Base-by-base conservation (phyloP, 306 rosid species). In the Trifolium subterraneum region DNA sequence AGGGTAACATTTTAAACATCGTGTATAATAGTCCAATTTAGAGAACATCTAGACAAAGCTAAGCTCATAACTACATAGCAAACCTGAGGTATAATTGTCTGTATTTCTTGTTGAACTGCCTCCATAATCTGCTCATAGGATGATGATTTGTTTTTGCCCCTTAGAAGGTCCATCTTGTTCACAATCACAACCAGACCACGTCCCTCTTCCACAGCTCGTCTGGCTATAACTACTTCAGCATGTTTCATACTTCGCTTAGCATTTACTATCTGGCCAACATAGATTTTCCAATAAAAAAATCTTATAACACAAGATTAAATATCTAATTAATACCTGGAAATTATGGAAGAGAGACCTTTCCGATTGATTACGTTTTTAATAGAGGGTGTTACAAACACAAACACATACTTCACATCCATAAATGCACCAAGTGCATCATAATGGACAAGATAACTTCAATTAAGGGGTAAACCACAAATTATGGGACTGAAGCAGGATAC, bases 141-240 rank as follows among this genome's bases (percentile, higher is more conserved):
- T 64, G 47, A 76, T 63, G 83, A 72, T 69, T 85, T 80, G 22
- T 76, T 10, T 78, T 72, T 87, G 20, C 90, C 91, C 70, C 91
- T 91, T 35, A 91, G 83, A 78, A 91, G 94, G 80, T 94, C 95
- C 98, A 94, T 91, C 86, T 94, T 94, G 90, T 94, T 94, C 83
- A 94, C 98, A 80, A 94, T 87, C 81, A 94, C 93, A 80, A 94
- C 95, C 84, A 94, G 82, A 50, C 96, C 98, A 22, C 98, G 96
- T 23, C 95, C 98, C 85, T 94, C 98, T 88, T 94, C 98, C 72
- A 94, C 86, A 4, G 96, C 97, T 50, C 87, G 88, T 87, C 98
- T 90, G 58, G 96, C 98, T 76, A 90, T 94, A 86, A 90, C 89
- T 39, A 94, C 97, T 85, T 94, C 98, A 67, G 91, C 88, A 72